A percentile compares a stretch with the other conserved stretches of the same genome.
These are phyloP conservation scores for Mucor mucedo DNA, from an alignment of 371 early-diverging fungal species.

Conservation along the genomic window DNA sequence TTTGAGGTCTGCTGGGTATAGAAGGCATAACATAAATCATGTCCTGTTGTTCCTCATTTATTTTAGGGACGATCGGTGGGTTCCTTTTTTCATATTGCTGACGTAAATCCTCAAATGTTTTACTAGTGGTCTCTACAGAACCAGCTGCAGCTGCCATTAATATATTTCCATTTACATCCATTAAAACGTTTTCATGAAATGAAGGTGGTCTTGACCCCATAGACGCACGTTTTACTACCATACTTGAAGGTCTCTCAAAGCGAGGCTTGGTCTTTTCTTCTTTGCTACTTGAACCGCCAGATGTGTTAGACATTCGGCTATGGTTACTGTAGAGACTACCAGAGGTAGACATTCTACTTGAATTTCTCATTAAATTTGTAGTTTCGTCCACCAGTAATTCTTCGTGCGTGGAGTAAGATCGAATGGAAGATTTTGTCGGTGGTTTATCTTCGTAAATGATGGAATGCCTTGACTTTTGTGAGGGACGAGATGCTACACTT, in stretches of 20 bases:
- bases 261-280: neutral
- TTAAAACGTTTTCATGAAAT: conserved; percentile 20
- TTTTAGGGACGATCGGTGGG: neutral
- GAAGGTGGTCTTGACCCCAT: conserved; percentile 31
- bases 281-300: neutral
- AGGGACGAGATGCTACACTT: conserved; percentile 25
- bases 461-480: conserved; percentile 22
- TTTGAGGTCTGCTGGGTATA: neutral
- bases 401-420: conserved; percentile 11
- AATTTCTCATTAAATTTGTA: conserved; percentile 1
- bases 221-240: conserved; percentile 28
- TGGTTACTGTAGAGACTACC: conserved; percentile 11
- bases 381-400: conserved; percentile 15
- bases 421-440: neutral
- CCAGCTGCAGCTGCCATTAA: conserved; percentile 6
- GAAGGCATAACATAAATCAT: conserved; percentile 24
- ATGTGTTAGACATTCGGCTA: neutral
- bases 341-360: conserved; percentile 6
- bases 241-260: conserved; percentile 31
- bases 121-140: conserved; percentile 5
- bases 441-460: conserved; percentile 16
- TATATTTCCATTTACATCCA: conserved; percentile 11
- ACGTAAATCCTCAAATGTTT: conserved; percentile 1
- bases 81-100: neutral
- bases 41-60: neutral